Evolutionary conservation across 345 rosid genomes (phyloP).

Genomic region (Brassica juncea): DNA sequence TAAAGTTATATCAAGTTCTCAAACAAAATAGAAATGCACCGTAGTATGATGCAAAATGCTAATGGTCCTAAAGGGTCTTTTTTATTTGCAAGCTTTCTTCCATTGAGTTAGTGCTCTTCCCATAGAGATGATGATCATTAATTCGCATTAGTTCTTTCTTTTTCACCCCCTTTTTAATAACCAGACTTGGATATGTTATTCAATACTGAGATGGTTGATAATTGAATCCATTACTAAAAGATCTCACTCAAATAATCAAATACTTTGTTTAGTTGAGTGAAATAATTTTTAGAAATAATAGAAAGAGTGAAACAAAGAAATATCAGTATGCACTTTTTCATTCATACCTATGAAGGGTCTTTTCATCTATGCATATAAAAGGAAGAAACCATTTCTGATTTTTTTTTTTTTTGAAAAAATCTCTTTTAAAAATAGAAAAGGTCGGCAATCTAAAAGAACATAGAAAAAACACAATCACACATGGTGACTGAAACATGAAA

Average conservation of each 20-base stretch:
- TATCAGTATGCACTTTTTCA: constrained; percentile 29
- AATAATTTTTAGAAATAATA: constrained; percentile 14
- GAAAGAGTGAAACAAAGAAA: constrained; percentile 27
- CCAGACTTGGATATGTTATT: constrained; percentile 28
- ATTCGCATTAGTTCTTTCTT: constrained; percentile 29
- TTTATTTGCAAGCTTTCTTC: constrained; percentile 38
- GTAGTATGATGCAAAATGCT: constrained; percentile 37
- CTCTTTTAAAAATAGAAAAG: constrained; percentile 11
- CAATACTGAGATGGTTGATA: constrained; percentile 24
- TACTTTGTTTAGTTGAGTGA: constrained; percentile 13
- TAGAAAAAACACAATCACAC: constrained; percentile 40
- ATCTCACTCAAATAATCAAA: constrained; percentile 12
- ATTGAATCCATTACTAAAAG: constrained; percentile 28
- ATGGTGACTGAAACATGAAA: constrained; percentile 42
- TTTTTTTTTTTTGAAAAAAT: neutral
- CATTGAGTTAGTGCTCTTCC: constrained; percentile 47
- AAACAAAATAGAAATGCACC: constrained; percentile 6
- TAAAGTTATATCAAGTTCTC: constrained; percentile 33
- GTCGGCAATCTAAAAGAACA: constrained; percentile 11
- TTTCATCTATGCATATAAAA: constrained; percentile 24
- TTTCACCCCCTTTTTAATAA: constrained; percentile 23
- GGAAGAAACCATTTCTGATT: constrained; percentile 19
- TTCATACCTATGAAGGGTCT: constrained; percentile 35
- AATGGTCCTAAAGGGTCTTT: constrained; percentile 39
- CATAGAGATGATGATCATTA: constrained; percentile 39